phyloP scores from a whole-genome alignment of 805 yeast species.

The Pichia phayaonensis region DNA sequence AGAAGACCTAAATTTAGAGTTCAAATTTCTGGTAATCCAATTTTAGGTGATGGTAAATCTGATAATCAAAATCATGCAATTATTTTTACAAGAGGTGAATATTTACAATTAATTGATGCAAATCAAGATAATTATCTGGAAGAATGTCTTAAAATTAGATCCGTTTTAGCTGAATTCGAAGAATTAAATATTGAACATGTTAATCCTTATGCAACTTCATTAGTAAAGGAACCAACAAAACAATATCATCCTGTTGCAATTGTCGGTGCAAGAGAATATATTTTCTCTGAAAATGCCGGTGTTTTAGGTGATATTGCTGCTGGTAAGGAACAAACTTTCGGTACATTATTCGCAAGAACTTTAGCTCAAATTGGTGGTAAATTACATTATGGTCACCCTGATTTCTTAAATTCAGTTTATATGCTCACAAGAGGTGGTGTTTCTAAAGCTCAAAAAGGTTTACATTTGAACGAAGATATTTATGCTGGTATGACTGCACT shows the following conservation, averaged over 20 bases:
- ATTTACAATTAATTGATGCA: constrained; percentile 77
- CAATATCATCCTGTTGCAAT: constrained; percentile 66
- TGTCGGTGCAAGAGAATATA: constrained; percentile 82
- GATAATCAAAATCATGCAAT: constrained; percentile 81
- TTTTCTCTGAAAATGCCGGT: constrained; percentile 81
- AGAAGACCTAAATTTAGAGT: constrained; percentile 73
- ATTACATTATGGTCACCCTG: constrained; percentile 85
- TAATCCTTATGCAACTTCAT: constrained; percentile 73
- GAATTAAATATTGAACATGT: constrained; percentile 68
- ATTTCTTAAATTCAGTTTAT: constrained; percentile 64
- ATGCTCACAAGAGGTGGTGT: constrained; percentile 88
- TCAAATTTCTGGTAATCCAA: constrained; percentile 76
- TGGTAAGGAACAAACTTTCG: constrained; percentile 85
- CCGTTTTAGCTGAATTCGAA: constrained; percentile 76
- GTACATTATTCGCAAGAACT: constrained; percentile 78
- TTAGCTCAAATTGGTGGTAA: constrained; percentile 81
- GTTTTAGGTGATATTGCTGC: constrained; percentile 86
- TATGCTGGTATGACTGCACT: constrained; percentile 84
- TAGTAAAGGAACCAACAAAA: constrained; percentile 47
- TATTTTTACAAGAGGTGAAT: constrained; percentile 78
- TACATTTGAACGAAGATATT: constrained; percentile 81
- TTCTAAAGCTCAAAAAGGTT: constrained; percentile 79
- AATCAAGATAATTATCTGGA: constrained; percentile 82
- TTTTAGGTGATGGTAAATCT: constrained; percentile 82
- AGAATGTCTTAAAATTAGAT: constrained; percentile 78